These are phyloP conservation scores for Fusarium sp. DNA, from an alignment of 2,329 filamentous ascomycete genomes.

Conservation along the genomic window DNA sequence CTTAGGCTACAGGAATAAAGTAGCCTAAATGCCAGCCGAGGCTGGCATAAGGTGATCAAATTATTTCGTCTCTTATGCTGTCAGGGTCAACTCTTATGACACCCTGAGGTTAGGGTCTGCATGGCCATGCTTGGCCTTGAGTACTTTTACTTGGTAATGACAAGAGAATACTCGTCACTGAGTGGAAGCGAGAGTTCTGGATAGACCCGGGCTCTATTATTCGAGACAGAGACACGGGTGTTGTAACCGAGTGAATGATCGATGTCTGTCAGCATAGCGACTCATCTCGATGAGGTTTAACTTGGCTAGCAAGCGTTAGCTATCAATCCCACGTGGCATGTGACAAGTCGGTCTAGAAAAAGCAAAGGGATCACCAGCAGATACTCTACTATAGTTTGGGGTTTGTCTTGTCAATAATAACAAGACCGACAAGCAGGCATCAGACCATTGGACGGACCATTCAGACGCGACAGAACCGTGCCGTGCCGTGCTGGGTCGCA, in stretches of 20 bases:
- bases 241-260: background rate
- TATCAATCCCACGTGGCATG: slow-evolving; percentile 44
- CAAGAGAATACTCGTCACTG: background rate
- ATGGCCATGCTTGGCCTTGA: background rate
- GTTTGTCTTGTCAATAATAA: background rate
- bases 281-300: slow-evolving; percentile 10
- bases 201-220: background rate
- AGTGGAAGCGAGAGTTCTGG: background rate
- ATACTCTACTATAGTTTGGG: background rate
- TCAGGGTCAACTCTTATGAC: no score
- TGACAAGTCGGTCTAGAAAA: slow-evolving; percentile 30
- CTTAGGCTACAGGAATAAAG: no score
- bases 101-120: background rate
- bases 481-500: background rate
- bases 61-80: no score
- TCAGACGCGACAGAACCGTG: background rate
- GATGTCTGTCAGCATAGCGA: background rate
- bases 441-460: background rate
- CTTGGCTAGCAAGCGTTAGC: slow-evolving; percentile 29
- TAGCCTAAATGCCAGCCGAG: no score
- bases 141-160: background rate
- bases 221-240: slow-evolving; percentile 1
- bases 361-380: slow-evolving; percentile 22
- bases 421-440: background rate
- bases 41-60: no score